These are phyloP conservation scores for Porphyrellus sp. DNA, from an alignment of 1,284 basidiomycete species.

Conservation along the genomic window DNA sequence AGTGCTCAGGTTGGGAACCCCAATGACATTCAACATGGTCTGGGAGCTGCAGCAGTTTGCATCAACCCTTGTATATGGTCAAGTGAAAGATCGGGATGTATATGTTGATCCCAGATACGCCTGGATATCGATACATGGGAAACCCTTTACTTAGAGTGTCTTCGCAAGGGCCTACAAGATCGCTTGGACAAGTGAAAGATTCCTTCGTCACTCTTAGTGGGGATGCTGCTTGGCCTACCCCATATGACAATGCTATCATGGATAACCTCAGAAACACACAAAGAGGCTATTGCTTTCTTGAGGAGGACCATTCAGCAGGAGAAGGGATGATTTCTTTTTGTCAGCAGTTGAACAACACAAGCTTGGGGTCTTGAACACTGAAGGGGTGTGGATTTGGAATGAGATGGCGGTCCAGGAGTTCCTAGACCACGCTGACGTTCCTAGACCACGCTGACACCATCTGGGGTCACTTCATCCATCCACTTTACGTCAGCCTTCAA, in stretches of 20 bases:
- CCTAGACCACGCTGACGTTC: not conserved
- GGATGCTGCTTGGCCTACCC: not conserved
- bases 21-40: not conserved
- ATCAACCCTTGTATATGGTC: not conserved
- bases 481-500: conserved; percentile 2
- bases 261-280: not conserved
- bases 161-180: not conserved
- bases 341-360: not conserved
- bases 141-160: not conserved
- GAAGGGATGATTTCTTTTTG: not conserved
- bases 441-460: not conserved
- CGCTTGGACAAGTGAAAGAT: not conserved
- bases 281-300: not conserved
- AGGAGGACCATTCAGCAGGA: not conserved
- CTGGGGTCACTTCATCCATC: not conserved
- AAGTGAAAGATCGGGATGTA: not conserved
- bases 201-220: not conserved
- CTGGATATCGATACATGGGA: not conserved
- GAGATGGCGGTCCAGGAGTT: not conserved
- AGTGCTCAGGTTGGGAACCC: not conserved
- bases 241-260: not conserved
- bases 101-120: not conserved
- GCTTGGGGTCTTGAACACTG: not conserved
- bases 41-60: conserved; percentile 6
- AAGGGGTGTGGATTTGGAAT: not conserved